A percentile compares a stretch with the other conserved stretches of the same genome.
Conservation (phyloP, 768 basidiomycete species). For the Roridomyces roridus region DNA sequence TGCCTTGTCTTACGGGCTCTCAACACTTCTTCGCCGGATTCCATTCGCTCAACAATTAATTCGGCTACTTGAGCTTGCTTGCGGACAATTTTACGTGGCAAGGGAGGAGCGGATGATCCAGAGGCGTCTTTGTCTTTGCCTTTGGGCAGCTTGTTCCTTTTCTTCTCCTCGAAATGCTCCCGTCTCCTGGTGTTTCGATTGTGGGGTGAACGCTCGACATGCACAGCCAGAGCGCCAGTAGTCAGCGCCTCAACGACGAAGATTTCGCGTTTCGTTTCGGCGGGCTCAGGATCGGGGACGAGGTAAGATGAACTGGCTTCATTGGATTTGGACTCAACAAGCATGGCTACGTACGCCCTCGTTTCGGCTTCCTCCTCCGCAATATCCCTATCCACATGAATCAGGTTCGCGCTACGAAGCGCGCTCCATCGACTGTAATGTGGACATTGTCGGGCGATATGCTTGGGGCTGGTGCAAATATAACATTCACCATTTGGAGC, state of each 20-base stretch:
- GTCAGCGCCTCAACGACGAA: not conserved
- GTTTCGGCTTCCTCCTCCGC: not conserved
- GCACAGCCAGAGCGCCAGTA: not conserved
- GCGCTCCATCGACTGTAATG: too few relatives aligned
- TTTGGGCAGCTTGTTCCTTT: too few relatives aligned
- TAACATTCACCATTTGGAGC: conserved; percentile 19
- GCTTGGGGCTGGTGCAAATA: conserved; percentile 25
- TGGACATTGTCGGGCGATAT: too few relatives aligned
- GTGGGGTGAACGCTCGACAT: not conserved
- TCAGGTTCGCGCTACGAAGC: too few relatives aligned
- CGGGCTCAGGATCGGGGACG: not conserved
- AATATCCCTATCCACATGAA: too few relatives aligned
- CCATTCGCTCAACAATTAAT: not conserved
- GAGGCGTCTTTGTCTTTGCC: conserved; percentile 4
- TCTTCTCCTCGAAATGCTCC: not conserved
- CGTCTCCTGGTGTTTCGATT: not conserved
- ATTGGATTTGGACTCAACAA: conserved; percentile 14
- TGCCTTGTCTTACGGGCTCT: conserved; percentile 25
- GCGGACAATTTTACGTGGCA: not conserved
- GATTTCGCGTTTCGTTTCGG: not conserved
- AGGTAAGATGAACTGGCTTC: not conserved
- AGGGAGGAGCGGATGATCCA: not conserved
- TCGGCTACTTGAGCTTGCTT: not conserved
- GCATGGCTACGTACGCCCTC: conserved; percentile 22
- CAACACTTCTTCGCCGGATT: not conserved